Evolutionary conservation across 257 asterid species (phyloP).

Genomic region (Rhazya stricta): DNA sequence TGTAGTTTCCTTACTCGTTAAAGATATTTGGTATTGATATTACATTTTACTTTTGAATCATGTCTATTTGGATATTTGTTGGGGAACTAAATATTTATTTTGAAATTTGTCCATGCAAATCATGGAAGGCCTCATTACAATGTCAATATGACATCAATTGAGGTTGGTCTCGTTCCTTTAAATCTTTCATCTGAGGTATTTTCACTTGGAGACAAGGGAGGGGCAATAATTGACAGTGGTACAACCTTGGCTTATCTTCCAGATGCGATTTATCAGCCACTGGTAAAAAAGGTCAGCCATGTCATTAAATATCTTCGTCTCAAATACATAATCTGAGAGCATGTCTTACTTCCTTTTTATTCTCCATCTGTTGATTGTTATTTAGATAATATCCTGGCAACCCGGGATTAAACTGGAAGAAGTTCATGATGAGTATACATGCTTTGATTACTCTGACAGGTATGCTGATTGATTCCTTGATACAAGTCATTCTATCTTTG

Average conservation of each 20-base stretch:
- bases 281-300: conserved; percentile 61
- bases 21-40: neutral
- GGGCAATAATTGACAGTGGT: conserved; percentile 96
- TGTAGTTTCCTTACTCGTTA: neutral
- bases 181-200: conserved; percentile 59
- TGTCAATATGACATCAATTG: conserved; percentile 93
- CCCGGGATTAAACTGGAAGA: conserved; percentile 59
- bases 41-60: neutral
- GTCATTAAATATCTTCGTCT: neutral
- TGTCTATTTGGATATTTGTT: neutral
- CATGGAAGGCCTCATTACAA: conserved; percentile 85
- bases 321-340: neutral
- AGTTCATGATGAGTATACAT: conserved; percentile 80
- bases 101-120: neutral
- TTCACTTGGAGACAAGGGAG: conserved; percentile 54
- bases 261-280: conserved; percentile 62
- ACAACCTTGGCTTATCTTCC: conserved; percentile 98
- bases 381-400: conserved; percentile 88
- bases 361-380: conserved; percentile 13
- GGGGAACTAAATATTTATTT: neutral
- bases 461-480: conserved; percentile 24
- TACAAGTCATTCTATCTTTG: neutral
- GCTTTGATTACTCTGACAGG: conserved; percentile 93
- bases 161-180: conserved; percentile 63
- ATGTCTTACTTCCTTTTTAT: conserved; percentile 24